These are phyloP conservation scores for Phalaenopsis equestris DNA, from an alignment of 106 monocot species.

Conservation along the genomic window DNA sequence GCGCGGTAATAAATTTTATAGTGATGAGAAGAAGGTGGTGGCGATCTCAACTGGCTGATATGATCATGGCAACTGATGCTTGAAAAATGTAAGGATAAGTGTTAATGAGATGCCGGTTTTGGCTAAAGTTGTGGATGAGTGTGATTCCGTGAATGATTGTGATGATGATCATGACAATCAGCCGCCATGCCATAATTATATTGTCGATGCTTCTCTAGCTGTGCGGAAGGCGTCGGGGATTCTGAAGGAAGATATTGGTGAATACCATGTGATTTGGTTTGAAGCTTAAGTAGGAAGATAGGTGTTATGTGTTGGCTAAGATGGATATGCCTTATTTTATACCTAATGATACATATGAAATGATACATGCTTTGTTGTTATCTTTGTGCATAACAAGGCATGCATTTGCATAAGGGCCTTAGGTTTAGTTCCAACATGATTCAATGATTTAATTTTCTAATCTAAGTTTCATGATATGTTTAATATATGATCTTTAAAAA, in stretches of 20 bases:
- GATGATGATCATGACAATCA: slow-evolving; percentile 18
- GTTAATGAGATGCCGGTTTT: slow-evolving; percentile 25
- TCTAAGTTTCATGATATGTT: too few relatives aligned
- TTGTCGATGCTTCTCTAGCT: slow-evolving; percentile 26
- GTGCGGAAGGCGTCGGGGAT: slow-evolving; percentile 35
- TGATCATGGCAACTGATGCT: slow-evolving; percentile 22
- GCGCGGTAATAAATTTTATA: slow-evolving; percentile 25
- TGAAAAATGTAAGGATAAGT: slow-evolving; percentile 13
- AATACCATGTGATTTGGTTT: slow-evolving; percentile 13
- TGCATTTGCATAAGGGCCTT: too few relatives aligned
- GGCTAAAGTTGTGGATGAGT: slow-evolving; percentile 45
- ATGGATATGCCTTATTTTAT: too few relatives aligned
- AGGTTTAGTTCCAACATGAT: too few relatives aligned
- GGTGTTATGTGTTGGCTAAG: too few relatives aligned
- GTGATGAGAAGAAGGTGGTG: slow-evolving; percentile 23
- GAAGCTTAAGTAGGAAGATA: too few relatives aligned
- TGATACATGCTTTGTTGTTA: too few relatives aligned
- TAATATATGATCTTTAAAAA: too few relatives aligned
- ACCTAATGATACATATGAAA: too few relatives aligned
- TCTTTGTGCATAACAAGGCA: too few relatives aligned
- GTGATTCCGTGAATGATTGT: slow-evolving; percentile 31
- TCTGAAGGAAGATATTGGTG: background rate
- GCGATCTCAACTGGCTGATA: slow-evolving; percentile 31
- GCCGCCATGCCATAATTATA: slow-evolving; percentile 30
- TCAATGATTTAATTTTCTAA: too few relatives aligned